Conservation (phyloP, 768 basidiomycete genomes). For the Favolaschia claudopus region DNA sequence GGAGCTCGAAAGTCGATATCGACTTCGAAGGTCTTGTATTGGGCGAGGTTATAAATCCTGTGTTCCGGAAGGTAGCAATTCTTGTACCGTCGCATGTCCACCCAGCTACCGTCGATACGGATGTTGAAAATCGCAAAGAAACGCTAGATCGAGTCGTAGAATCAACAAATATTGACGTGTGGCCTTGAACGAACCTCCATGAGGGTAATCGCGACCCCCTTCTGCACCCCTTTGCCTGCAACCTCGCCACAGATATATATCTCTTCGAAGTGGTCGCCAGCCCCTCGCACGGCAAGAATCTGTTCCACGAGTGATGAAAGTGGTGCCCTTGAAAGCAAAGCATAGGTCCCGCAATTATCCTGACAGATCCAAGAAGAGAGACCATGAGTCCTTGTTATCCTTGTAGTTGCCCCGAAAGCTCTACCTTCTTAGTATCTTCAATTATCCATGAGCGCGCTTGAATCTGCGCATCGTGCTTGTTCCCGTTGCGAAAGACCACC, state of each 20-base stretch:
- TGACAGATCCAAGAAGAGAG: too few relatives aligned
- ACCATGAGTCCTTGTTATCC: too few relatives aligned
- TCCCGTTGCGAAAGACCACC: conserved; percentile 23
- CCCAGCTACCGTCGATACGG: conserved; percentile 30
- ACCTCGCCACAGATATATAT: conserved; percentile 28
- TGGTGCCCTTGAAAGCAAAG: conserved; percentile 24
- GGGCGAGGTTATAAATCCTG: conserved; percentile 27
- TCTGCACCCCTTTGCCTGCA: conserved; percentile 29
- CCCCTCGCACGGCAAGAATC: conserved; percentile 21
- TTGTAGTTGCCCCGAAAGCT: too few relatives aligned
- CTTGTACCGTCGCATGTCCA: conserved; percentile 30
- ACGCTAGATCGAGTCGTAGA: neutral
- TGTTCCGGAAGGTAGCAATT: conserved; percentile 23
- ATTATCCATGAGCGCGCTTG: conserved; percentile 31
- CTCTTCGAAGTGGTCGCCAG: conserved; percentile 12
- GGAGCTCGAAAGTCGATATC: conserved; percentile 19
- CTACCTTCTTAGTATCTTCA: conserved; percentile 6
- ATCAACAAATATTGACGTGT: too few relatives aligned
- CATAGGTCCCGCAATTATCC: conserved; percentile 25
- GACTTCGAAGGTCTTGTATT: conserved; percentile 26
- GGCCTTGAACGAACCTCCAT: conserved; percentile 21
- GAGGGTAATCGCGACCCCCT: conserved; percentile 26
- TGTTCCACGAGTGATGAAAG: conserved; percentile 28
- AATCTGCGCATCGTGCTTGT: conserved; percentile 16
- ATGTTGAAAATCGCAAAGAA: conserved; percentile 35